phyloP scores from a whole-genome alignment of 345 rosid species.

The Eucalyptus viminalis region DNA sequence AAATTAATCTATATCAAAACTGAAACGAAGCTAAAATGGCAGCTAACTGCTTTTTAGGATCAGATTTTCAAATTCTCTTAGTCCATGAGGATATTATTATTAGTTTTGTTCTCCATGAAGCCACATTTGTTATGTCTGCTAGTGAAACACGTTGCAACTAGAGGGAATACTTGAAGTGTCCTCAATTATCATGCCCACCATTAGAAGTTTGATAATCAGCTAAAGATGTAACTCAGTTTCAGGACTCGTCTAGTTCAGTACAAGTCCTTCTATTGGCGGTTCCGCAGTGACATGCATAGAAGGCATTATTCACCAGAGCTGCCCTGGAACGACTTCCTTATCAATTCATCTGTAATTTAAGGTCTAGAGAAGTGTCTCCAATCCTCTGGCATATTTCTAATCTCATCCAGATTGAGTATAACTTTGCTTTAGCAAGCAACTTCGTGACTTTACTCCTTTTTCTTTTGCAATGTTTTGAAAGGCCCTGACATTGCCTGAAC shows the following conservation, averaged over 20 bases:
- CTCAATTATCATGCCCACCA: not conserved
- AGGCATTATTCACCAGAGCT: too few species aligned
- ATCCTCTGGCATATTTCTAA: too few species aligned
- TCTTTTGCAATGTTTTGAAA: too few species aligned
- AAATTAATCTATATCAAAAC: not conserved
- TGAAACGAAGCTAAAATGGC: not conserved
- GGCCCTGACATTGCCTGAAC: not conserved
- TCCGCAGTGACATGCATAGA: too few species aligned
- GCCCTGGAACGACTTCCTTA: too few species aligned
- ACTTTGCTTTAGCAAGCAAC: too few species aligned
- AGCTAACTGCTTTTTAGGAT: not conserved
- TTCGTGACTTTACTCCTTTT: too few species aligned
- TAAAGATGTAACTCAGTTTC: not conserved
- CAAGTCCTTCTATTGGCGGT: not conserved
- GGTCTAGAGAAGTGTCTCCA: too few species aligned
- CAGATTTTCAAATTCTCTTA: not conserved
- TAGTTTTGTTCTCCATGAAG: not conserved
- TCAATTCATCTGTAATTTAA: too few species aligned
- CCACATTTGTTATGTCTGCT: not conserved
- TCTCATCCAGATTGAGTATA: too few species aligned
- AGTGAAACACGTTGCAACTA: not conserved
- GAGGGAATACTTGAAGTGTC: not conserved
- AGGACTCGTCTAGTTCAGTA: not conserved
- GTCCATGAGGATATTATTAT: not conserved
- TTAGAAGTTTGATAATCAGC: not conserved